Conservation (phyloP, 495 filamentous ascomycete genomes). For the Aeminium ludgeri region DNA sequence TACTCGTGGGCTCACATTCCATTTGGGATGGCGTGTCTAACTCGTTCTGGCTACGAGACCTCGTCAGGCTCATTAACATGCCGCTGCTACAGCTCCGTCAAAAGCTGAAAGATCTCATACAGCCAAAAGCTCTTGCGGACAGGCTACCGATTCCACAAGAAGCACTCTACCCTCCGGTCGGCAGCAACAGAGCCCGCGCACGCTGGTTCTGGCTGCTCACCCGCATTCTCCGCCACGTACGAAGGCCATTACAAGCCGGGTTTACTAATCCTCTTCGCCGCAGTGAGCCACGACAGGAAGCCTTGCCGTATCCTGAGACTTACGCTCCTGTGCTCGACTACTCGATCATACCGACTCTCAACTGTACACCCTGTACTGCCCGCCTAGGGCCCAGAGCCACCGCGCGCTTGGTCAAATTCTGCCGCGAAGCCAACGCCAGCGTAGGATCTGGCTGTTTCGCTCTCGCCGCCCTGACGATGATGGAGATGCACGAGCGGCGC, state of each 20-base stretch:
- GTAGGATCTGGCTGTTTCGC: constrained; percentile 25
- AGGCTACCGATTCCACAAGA: constrained; percentile 25
- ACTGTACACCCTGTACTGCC: constrained; percentile 13
- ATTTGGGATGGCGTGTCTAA: constrained; percentile 22
- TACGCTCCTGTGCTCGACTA: constrained; percentile 23
- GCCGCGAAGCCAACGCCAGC: constrained; percentile 18
- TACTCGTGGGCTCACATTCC: constrained; percentile 20
- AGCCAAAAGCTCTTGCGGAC: constrained; percentile 2
- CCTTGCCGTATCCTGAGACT: constrained; percentile 14
- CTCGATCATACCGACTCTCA: constrained; percentile 17
- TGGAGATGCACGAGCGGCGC: constrained; percentile 22
- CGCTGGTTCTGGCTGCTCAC: constrained; percentile 27
- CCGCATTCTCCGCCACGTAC: constrained; percentile 22
- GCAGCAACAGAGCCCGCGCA: constrained; percentile 16
- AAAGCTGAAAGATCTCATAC: background rate
- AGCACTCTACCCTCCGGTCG: constrained; percentile 23
- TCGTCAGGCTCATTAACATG: constrained; percentile 21
- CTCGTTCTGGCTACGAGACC: constrained; percentile 22
- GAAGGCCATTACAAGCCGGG: constrained; percentile 19
- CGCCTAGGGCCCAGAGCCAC: constrained; percentile 12
- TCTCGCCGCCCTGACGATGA: constrained; percentile 23
- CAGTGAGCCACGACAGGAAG: background rate
- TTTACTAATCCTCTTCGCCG: constrained; percentile 23
- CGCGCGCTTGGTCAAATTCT: constrained; percentile 16
- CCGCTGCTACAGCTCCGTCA: constrained; percentile 6